Conservation (phyloP, 2,329 filamentous ascomycete genomes). For the Diaporthe aspalathi region DNA sequence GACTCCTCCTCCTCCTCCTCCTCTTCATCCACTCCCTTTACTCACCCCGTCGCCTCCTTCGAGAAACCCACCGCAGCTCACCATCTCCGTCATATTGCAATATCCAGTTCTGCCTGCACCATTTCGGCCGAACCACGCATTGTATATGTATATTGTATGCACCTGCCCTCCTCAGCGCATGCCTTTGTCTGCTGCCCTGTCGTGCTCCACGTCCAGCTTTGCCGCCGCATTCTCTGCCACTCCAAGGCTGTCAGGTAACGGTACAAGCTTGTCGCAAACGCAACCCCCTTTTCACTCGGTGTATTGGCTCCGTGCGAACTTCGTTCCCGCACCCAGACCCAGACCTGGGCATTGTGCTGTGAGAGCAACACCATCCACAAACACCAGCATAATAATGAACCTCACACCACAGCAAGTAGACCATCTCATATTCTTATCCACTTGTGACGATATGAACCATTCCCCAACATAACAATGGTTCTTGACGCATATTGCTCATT, state of each 20-base stretch:
- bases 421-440: background rate
- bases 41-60: background rate
- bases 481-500: background rate
- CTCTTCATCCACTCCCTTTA: too few relatives aligned
- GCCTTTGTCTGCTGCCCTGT: background rate
- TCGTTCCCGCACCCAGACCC: background rate
- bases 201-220: conserved; percentile 10
- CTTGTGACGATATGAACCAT: background rate
- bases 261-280: conserved; percentile 25
- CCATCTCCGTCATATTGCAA: background rate
- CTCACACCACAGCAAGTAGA: background rate
- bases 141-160: too few relatives aligned
- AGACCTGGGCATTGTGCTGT: background rate
- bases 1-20: background rate
- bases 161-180: background rate
- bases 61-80: background rate
- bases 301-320: conserved; percentile 12
- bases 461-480: background rate
- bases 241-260: conserved; percentile 7
- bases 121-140: background rate
- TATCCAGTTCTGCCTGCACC: background rate
- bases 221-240: conserved; percentile 5
- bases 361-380: background rate
- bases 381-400: background rate
- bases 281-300: conserved; percentile 21